Evolutionary conservation across 352 stramenopile genomes (phyloP).

Genomic region (Phytophthora megakarya): DNA sequence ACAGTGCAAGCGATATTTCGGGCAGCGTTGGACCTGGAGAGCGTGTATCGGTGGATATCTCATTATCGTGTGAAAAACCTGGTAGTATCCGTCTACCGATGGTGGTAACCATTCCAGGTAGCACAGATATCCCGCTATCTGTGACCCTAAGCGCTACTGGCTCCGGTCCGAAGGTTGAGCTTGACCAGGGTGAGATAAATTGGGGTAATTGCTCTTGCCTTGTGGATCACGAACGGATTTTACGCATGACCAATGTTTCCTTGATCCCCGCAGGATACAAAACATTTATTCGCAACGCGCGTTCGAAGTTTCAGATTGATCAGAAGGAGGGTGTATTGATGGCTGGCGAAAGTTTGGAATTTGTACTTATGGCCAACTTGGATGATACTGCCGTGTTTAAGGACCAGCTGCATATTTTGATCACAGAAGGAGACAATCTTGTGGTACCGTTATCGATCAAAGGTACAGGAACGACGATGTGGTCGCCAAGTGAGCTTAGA

Average conservation of each 20-base stretch:
- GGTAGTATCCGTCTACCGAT: constrained; percentile 92
- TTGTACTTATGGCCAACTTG: constrained; percentile 90
- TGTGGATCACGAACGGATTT: constrained; percentile 64
- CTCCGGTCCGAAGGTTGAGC: constrained; percentile 84
- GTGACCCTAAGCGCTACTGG: constrained; percentile 85
- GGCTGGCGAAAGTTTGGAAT: constrained; percentile 71
- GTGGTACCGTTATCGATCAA: constrained; percentile 88
- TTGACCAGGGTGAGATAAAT: constrained; percentile 83
- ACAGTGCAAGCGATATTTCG: constrained; percentile 58
- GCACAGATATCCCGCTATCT: constrained; percentile 87
- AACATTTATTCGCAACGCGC: constrained; percentile 92
- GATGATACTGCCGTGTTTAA: constrained; percentile 93
- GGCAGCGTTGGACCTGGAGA: constrained; percentile 72
- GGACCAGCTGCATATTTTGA: constrained; percentile 94
- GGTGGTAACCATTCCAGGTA: constrained; percentile 82
- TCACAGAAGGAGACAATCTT: constrained; percentile 91
- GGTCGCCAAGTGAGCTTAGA: constrained; percentile 86
- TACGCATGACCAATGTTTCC: constrained; percentile 90
- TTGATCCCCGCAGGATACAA: constrained; percentile 92
- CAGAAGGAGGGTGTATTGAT: constrained; percentile 86
- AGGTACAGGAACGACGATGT: constrained; percentile 95
- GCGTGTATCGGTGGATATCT: constrained; percentile 75
- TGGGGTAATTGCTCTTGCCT: constrained; percentile 93
- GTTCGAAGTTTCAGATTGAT: constrained; percentile 93
- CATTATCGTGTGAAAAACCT: constrained; percentile 89